Conservation (phyloP, 352 stramenopile species). For the Pythium rhizo-oryzae region DNA sequence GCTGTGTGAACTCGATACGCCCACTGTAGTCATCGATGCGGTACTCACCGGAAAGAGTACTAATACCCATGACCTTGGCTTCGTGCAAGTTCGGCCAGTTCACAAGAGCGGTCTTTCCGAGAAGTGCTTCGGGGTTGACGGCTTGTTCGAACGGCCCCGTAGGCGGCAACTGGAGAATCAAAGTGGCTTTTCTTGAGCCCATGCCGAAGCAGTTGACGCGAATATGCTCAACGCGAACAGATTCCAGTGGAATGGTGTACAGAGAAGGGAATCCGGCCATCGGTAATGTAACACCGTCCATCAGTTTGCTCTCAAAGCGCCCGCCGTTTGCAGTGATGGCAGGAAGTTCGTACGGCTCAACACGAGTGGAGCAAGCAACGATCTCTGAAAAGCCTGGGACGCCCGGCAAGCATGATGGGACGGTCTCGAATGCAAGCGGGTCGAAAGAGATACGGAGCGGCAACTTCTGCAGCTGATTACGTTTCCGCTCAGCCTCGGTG, state of each 20-base stretch:
- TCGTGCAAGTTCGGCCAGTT: constrained; percentile 99
- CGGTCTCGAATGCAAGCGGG: constrained; percentile 57
- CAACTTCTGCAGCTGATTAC: constrained; percentile 85
- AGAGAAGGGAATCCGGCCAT: constrained; percentile 80
- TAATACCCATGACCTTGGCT: constrained; percentile 87
- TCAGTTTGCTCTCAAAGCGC: constrained; percentile 73
- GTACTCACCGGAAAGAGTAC: constrained; percentile 61
- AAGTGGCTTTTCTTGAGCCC: constrained; percentile 70
- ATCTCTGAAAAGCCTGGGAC: constrained; percentile 71
- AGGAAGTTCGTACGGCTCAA: constrained; percentile 57
- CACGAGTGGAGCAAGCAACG: constrained; percentile 61
- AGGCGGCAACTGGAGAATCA: constrained; percentile 66
- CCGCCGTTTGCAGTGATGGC: constrained; percentile 45
- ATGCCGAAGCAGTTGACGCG: constrained; percentile 96
- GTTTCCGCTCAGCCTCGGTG: constrained; percentile 84
- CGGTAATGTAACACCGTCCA: constrained; percentile 72
- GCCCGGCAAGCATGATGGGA: constrained; percentile 66
- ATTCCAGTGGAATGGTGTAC: constrained; percentile 59
- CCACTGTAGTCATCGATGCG: constrained; percentile 38
- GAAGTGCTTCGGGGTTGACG: constrained; percentile 36
- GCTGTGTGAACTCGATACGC: constrained; percentile 43
- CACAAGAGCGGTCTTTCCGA: constrained; percentile 88
- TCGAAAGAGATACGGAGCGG: constrained; percentile 91
- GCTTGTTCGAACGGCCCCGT: constrained; percentile 30
- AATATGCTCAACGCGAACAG: constrained; percentile 64